A percentile compares a stretch with the other conserved stretches of the same genome.
Evolutionary conservation across 495 filamentous ascomycete species (phyloP).

Genomic region (Tuber aestivum): DNA sequence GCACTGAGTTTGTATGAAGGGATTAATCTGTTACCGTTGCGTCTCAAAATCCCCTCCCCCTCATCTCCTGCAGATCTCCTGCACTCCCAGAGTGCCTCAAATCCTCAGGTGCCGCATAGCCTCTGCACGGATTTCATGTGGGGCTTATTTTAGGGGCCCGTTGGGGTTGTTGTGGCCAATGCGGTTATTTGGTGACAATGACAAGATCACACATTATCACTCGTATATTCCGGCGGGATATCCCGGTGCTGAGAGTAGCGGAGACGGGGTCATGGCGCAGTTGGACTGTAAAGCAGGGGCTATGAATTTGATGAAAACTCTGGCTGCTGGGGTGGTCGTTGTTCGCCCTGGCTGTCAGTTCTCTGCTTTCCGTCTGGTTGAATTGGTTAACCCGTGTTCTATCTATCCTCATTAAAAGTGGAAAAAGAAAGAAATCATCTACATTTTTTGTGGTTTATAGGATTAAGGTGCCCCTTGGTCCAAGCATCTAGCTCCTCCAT

Average conservation of each 20-base stretch:
- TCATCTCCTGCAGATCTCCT: background rate
- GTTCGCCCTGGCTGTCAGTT: background rate
- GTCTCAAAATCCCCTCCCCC: background rate
- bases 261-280: background rate
- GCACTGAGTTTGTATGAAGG: background rate
- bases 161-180: background rate
- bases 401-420: background rate
- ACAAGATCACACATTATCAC: background rate
- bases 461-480: background rate
- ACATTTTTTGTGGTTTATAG: conserved; percentile 5
- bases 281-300: background rate
- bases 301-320: background rate
- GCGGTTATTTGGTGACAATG: background rate
- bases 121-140: background rate
- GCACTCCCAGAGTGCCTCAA: background rate
- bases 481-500: background rate
- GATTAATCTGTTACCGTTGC: background rate
- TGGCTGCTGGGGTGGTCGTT: background rate
- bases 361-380: background rate
- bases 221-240: background rate
- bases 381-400: background rate
- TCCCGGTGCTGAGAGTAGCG: background rate
- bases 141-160: background rate
- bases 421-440: conserved; percentile 1
- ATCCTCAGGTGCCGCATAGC: background rate